phyloP scores from a whole-genome alignment of 768 basidiomycete species.

The Russula emetica region DNA sequence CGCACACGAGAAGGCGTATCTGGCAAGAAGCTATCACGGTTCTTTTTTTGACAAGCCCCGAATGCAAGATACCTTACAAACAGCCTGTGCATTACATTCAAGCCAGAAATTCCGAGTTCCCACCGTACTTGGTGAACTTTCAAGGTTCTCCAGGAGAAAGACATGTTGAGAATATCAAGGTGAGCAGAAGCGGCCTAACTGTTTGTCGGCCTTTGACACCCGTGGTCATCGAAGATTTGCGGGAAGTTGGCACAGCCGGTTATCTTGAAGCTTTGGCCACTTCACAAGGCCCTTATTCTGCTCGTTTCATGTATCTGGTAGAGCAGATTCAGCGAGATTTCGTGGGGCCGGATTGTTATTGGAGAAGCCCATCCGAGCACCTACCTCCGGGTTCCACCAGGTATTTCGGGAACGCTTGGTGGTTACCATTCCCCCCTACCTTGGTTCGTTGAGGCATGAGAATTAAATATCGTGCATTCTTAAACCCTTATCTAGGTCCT shows the following conservation, averaged over 20 bases:
- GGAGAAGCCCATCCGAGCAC: conserved; percentile 41
- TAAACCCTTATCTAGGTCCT: conserved; percentile 45
- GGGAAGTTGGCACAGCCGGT: conserved; percentile 56
- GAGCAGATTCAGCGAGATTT: conserved; percentile 52
- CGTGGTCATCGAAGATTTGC: conserved; percentile 51
- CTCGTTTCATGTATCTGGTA: conserved; percentile 46
- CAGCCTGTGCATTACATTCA: conserved; percentile 59
- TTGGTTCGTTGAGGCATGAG: conserved; percentile 41
- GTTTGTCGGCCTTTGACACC: background rate
- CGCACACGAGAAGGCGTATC: conserved; percentile 64
- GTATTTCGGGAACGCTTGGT: conserved; percentile 75
- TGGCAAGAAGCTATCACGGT: conserved; percentile 76
- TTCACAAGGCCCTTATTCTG: conserved; percentile 44
- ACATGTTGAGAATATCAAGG: conserved; percentile 77
- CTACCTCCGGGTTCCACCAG: conserved; percentile 39
- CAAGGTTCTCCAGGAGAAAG: conserved; percentile 60
- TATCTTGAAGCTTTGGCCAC: conserved; percentile 53
- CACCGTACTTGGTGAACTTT: conserved; percentile 68
- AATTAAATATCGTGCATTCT: background rate
- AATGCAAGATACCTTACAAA: conserved; percentile 53
- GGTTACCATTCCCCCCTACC: conserved; percentile 74
- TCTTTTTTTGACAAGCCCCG: conserved; percentile 56
- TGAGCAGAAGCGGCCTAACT: conserved; percentile 28
- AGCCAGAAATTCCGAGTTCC: conserved; percentile 51
- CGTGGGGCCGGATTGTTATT: conserved; percentile 72